A percentile compares a stretch with the other conserved stretches of the same genome.
Evolutionary conservation across 2,329 filamentous ascomycete genomes (phyloP).

Genomic region (Beauveria asiatica): DNA sequence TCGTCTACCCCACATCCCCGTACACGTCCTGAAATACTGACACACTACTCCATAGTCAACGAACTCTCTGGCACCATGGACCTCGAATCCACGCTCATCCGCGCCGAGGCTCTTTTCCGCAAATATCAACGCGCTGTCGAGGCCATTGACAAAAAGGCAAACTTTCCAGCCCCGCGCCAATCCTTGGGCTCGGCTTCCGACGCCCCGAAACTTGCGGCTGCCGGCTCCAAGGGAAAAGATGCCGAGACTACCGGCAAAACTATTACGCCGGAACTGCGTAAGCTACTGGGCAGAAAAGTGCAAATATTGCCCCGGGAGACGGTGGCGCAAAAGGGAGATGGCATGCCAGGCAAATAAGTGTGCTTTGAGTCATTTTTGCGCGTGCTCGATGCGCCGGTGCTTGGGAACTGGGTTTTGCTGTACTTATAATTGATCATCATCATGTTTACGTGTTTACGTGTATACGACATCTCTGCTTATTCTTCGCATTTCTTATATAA

Average conservation of each 20-base stretch:
- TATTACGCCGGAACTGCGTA: conserved; percentile 49
- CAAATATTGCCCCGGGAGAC: conserved; percentile 33
- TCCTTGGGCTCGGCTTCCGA: neutral
- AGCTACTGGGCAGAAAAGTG: conserved; percentile 41
- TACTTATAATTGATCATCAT: neutral
- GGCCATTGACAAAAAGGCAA: conserved; percentile 82
- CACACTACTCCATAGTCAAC: conserved; percentile 56
- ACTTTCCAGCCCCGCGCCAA: conserved; percentile 55
- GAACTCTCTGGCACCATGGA: conserved; percentile 92
- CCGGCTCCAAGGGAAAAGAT: conserved; percentile 28
- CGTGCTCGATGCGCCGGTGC: neutral
- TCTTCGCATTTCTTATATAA: too few relatives aligned
- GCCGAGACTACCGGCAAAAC: conserved; percentile 29
- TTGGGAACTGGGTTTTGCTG: neutral
- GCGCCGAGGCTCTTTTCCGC: conserved; percentile 81
- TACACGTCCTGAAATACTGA: conserved; percentile 5
- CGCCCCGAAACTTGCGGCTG: conserved; percentile 5
- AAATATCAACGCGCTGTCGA: conserved; percentile 85
- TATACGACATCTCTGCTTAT: neutral
- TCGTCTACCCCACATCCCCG: too few relatives aligned
- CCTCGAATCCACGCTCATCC: conserved; percentile 72
- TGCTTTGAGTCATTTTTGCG: neutral
- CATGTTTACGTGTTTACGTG: neutral
- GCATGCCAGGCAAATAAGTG: conserved; percentile 23
- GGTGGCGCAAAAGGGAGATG: conserved; percentile 28